Conservation (phyloP, 176 grass and related monocot genomes). For the Bromus sterilis region DNA sequence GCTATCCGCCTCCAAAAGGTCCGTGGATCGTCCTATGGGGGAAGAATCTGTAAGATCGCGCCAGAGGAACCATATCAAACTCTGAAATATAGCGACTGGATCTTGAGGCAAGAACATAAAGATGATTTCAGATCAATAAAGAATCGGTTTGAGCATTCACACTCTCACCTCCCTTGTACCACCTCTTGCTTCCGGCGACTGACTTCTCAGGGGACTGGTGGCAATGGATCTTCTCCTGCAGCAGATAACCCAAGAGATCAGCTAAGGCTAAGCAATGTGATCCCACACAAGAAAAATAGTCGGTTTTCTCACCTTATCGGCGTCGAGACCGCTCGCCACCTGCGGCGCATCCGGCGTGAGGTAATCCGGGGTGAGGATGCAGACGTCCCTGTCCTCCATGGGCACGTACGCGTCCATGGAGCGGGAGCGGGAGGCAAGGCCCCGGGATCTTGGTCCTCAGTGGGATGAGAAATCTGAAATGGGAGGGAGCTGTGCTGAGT, state of each 20-base stretch:
- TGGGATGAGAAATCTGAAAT: too few species aligned
- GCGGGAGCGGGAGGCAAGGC: not conserved
- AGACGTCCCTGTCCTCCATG: constrained; percentile 60
- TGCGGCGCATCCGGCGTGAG: constrained; percentile 79
- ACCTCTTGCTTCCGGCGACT: constrained; percentile 58
- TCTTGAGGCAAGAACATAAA: not conserved
- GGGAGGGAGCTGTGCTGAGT: too few species aligned
- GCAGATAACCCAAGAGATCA: not conserved
- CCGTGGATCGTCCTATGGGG: constrained; percentile 11
- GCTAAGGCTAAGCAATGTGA: not conserved
- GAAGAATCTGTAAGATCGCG: constrained; percentile 42
- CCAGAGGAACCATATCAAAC: not conserved
- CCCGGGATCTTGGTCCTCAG: too few species aligned
- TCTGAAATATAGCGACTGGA: not conserved
- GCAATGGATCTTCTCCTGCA: constrained; percentile 79
- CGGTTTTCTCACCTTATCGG: constrained; percentile 43
- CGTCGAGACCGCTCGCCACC: constrained; percentile 34
- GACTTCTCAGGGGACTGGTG: constrained; percentile 90
- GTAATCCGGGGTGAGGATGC: constrained; percentile 93
- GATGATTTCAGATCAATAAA: not conserved
- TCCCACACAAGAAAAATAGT: not conserved
- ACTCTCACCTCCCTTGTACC: constrained; percentile 54
- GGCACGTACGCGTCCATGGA: constrained; percentile 32
- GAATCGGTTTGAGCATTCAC: not conserved
- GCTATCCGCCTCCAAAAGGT: constrained; percentile 16